Evolutionary conservation across 2,329 filamentous ascomycete genomes (phyloP).

Genomic region (Penicillium freii): DNA sequence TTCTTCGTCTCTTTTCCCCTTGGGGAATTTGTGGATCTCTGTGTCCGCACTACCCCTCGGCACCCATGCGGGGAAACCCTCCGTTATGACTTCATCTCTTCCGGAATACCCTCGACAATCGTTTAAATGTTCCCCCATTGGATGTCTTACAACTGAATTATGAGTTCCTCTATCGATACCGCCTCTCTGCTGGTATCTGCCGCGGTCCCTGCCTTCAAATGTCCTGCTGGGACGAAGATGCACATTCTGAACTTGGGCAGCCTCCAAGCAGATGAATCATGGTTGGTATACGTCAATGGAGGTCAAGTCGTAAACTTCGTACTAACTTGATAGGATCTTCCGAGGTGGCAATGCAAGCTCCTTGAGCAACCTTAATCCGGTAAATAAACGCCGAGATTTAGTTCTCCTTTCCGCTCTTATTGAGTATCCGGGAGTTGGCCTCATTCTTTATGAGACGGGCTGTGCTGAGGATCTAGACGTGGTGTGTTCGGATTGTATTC

Average conservation of each 20-base stretch:
- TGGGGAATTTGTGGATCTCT: too few relatives aligned
- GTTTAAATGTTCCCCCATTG: not conserved
- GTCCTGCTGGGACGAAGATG: conserved; percentile 45
- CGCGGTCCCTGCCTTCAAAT: conserved; percentile 18
- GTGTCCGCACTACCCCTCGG: not conserved
- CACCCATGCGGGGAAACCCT: not conserved
- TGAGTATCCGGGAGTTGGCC: conserved; percentile 45
- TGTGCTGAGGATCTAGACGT: conserved; percentile 44
- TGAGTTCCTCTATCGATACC: not conserved
- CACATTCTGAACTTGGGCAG: conserved; percentile 48
- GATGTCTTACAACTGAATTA: not conserved
- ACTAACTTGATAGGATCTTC: conserved; percentile 30
- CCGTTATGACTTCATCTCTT: not conserved
- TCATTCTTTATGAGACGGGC: conserved; percentile 50
- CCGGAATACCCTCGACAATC: not conserved
- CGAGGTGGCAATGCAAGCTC: conserved; percentile 43
- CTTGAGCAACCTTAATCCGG: conserved; percentile 36
- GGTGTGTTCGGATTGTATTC: conserved; percentile 22
- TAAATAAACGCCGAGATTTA: conserved; percentile 45
- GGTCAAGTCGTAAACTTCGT: not conserved
- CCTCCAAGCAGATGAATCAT: conserved; percentile 49
- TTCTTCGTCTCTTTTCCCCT: too few relatives aligned
- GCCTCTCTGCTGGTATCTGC: conserved; percentile 1
- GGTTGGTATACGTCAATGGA: conserved; percentile 23
- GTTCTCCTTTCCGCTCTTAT: conserved; percentile 46